Percentiles rank a stretch among this genome's conserved stretches.
These are phyloP conservation scores for Flaveria bidentis DNA, from an alignment of 129 eudicot species.

Conservation along the genomic window DNA sequence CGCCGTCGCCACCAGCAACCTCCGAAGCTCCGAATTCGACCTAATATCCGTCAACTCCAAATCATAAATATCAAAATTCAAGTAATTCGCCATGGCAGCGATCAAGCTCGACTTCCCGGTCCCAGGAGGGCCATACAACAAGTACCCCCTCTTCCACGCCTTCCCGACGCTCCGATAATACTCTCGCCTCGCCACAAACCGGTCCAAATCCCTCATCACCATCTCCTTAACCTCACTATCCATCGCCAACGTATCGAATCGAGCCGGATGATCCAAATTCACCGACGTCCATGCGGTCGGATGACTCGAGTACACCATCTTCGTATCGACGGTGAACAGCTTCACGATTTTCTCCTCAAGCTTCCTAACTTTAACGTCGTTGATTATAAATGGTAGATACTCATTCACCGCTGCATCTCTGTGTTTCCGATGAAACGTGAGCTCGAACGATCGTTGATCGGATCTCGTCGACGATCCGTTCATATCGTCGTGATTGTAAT, in stretches of 20 bases:
- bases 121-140: constrained; percentile 34
- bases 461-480: constrained; percentile 14
- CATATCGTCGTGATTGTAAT: not conserved
- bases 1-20: constrained; percentile 42
- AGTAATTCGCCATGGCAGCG: constrained; percentile 35
- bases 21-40: constrained; percentile 41
- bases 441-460: constrained; percentile 30
- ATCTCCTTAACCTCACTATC: constrained; percentile 19
- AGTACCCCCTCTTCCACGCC: constrained; percentile 41
- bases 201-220: constrained; percentile 25
- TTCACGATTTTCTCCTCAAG: constrained; percentile 37
- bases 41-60: constrained; percentile 27
- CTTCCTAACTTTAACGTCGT: constrained; percentile 33
- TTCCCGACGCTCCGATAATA: constrained; percentile 57
- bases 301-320: constrained; percentile 32
- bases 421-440: constrained; percentile 42
- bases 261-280: constrained; percentile 28
- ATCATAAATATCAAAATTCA: constrained; percentile 33
- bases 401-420: constrained; percentile 35
- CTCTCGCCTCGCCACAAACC: constrained; percentile 43
- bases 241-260: constrained; percentile 28
- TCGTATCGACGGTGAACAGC: constrained; percentile 43
- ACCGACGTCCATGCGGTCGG: constrained; percentile 32
- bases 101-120: constrained; percentile 34
- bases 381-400: constrained; percentile 51